Conservation (phyloP, 2,329 filamentous ascomycete genomes). For the Aspergillus caelatus region DNA sequence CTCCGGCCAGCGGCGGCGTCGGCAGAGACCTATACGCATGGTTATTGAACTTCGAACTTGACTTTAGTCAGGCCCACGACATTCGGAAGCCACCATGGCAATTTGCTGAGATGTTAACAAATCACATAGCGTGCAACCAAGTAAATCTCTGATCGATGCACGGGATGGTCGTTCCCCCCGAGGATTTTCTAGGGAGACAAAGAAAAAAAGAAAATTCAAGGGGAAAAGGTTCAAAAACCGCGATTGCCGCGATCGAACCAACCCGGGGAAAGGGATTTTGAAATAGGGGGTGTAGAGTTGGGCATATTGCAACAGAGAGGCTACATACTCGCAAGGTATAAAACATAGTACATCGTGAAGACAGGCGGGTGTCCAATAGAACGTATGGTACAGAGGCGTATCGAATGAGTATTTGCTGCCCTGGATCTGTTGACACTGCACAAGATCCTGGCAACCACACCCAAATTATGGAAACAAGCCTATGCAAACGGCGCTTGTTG, state of each 20-base stretch:
- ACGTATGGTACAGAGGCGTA: slow-evolving; percentile 21
- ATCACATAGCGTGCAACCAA: slow-evolving; percentile 13
- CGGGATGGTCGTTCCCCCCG: background rate
- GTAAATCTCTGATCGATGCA: slow-evolving; percentile 2
- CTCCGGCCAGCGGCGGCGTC: slow-evolving; percentile 90
- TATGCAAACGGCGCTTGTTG: slow-evolving; percentile 22
- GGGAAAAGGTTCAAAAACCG: background rate
- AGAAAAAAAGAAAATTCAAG: background rate
- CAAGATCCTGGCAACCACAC: slow-evolving; percentile 23
- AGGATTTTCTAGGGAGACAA: background rate
- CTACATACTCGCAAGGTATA: slow-evolving; percentile 74
- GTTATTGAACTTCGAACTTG: slow-evolving; percentile 37
- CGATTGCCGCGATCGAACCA: slow-evolving; percentile 1
- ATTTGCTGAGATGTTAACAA: slow-evolving; percentile 10
- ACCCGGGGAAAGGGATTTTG: slow-evolving; percentile 3
- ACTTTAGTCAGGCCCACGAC: background rate
- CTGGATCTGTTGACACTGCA: slow-evolving; percentile 22
- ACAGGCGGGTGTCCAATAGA: slow-evolving; percentile 22
- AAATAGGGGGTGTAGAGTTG: slow-evolving; percentile 5
- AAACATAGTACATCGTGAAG: slow-evolving; percentile 53
- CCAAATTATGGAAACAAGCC: slow-evolving; percentile 19
- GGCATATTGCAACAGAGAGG: slow-evolving; percentile 25
- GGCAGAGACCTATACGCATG: slow-evolving; percentile 75
- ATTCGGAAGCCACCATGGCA: slow-evolving; percentile 11
- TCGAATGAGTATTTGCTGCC: slow-evolving; percentile 30